Base-by-base conservation (phyloP, 164 flowering plant species). In the Tinospora cordifolia region DNA sequence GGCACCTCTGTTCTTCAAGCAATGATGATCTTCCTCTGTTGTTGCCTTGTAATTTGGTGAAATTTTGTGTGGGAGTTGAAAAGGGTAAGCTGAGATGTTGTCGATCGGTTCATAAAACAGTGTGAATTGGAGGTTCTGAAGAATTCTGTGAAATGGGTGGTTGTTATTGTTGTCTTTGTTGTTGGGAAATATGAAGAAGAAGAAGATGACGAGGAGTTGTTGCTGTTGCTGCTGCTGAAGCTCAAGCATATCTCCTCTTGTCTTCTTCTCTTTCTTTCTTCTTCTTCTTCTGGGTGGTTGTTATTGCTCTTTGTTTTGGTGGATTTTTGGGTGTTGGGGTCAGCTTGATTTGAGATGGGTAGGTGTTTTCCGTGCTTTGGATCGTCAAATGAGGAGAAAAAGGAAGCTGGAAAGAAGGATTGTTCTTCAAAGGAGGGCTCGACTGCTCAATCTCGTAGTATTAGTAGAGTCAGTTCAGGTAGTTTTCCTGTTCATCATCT, bases 351-450 rank as follows among this genome's bases (percentile, higher is more conserved):
- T 69, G 71, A 77, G 75, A 87, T 87, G 91, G 88, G 87, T 66
- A 85, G 85, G 81, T 87, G 91, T 69, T 77, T 87, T 69, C 83
- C 88, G n/a, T 87, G 91, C 69, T 82, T 85, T 71, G 84, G 84
- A 82, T 83, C 91, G 67, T 76, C 87, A 14, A 69, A 71, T 62
- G 76, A 82, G 68, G 85, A 83, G 57, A 81, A 72, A n/a, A 71
- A 68, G 68, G 36, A 71, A 71, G 77, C 69, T 71, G 72, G 24
- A 19, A 83, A 84, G 81, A 84, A 86, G 66, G 89, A 87, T 30
- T 30, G 36, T 72, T 77, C 83, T 44, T 69, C 65, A 5, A 86
- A 88, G 75, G 90, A 83, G 22, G 81, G 76, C 68, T 82, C 88
- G 69, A 75, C 72, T 78, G 76, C 80, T 78, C 84, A 85, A 77